Evolutionary conservation across 352 stramenopile genomes (phyloP), one percentile per base, ranked within the genome.

Genomic region (Pythium rishiriense): DNA sequence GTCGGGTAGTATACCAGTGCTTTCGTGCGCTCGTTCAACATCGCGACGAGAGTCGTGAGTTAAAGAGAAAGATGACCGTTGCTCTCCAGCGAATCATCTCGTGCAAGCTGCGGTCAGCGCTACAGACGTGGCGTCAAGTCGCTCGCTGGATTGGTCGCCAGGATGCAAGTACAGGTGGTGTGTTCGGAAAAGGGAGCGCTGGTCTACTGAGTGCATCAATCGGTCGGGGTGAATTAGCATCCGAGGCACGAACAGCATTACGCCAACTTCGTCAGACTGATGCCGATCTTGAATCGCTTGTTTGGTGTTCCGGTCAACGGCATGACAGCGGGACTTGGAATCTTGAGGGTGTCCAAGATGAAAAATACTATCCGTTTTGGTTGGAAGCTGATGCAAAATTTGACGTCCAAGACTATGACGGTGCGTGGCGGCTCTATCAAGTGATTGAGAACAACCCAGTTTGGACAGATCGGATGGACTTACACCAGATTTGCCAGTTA

Each of bases 351-450:
- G 33, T 33, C 6, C 28, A 61, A 59, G 66, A 72, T 29, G 70
- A 80, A 17, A 88, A 79, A 37, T 86, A 72, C 25, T 74, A 72
- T n/a, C 45, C 68, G 0, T 73, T 76, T 50, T 48, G 88, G 46
- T 35, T 88, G 7, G 75, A 94, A 71, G 83, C 76, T 0, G 78
- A 90, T 24, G 62, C 80, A 15, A 85, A 81, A 42, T 78, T 88
- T 73, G 69, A 82, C 50, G 39, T 91, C 28, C 63, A 73, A 42
- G 74, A 90, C 12, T 84, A 75, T 21, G 68, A 75, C 17, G 71
- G 68, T 42, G 83, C 81, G 9, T 57, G 74, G 10, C 60, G 31
- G 0, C 62, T 85, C 14, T 91, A 85, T 60, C 62, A 81, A 1
- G 22, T 71, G 47, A 74, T 86, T 0, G 48, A 77, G 25, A 69